phyloP scores from a whole-genome alignment of 768 basidiomycete species.

The Pleurotus cornucopiae region DNA sequence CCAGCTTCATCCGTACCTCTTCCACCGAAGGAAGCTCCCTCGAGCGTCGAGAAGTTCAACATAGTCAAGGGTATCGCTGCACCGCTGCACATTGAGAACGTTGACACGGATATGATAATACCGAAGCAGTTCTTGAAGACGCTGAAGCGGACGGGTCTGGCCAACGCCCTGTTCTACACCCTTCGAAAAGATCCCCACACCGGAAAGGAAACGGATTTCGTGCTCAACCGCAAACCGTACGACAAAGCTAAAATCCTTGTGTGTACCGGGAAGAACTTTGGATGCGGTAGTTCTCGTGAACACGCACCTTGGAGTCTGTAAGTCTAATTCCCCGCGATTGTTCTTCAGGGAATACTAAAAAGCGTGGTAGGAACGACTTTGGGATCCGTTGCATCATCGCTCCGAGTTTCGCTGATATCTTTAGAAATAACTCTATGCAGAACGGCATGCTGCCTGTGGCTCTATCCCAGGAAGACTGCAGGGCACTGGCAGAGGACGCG shows the following conservation, averaged over 20 bases:
- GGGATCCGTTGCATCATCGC: slow-evolving; percentile 87
- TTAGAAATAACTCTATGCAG: slow-evolving; percentile 86
- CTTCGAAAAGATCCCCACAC: slow-evolving; percentile 75
- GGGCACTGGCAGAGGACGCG: slow-evolving; percentile 72
- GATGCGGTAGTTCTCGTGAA: slow-evolving; percentile 86
- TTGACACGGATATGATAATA: slow-evolving; percentile 94
- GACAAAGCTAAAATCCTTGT: slow-evolving; percentile 75
- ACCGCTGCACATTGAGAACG: slow-evolving; percentile 77
- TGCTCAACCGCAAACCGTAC: slow-evolving; percentile 79
- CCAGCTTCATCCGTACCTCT: slow-evolving; percentile 29
- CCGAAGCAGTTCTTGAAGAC: slow-evolving; percentile 94
- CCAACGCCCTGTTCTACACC: slow-evolving; percentile 79
- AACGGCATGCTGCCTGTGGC: slow-evolving; percentile 86
- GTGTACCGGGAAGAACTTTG: slow-evolving; percentile 86
- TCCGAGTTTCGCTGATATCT: slow-evolving; percentile 89
- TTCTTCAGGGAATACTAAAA: too few species aligned
- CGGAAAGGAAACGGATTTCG: slow-evolving; percentile 77
- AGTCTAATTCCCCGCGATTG: slow-evolving; percentile 22
- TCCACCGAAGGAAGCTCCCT: slow-evolving; percentile 38
- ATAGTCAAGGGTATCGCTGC: slow-evolving; percentile 72
- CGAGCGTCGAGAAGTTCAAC: slow-evolving; percentile 58
- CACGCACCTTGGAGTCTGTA: slow-evolving; percentile 88
- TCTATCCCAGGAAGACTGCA: slow-evolving; percentile 68
- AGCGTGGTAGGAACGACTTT: slow-evolving; percentile 67
- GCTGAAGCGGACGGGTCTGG: slow-evolving; percentile 83